These are phyloP conservation scores for Eutypella sp. DNA, from an alignment of 2,329 filamentous ascomycete genomes.

Conservation along the genomic window DNA sequence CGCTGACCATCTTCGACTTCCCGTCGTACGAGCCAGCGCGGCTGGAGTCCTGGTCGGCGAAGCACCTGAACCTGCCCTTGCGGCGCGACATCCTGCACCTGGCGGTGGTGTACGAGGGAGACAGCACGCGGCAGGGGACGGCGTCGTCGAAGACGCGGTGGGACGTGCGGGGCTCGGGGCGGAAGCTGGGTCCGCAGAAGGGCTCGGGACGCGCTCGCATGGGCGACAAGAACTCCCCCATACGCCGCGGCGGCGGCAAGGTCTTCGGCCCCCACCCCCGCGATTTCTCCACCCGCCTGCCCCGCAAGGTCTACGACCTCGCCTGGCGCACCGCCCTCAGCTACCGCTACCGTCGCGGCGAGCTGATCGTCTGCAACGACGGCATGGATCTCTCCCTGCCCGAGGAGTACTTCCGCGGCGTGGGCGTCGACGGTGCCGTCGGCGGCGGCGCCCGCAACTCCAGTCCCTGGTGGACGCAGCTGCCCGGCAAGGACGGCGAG, in stretches of 20 bases:
- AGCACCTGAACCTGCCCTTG: slow-evolving; percentile 81
- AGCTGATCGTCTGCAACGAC: slow-evolving; percentile 80
- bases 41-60: slow-evolving; percentile 72
- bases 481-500: slow-evolving; percentile 29
- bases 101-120: slow-evolving; percentile 88
- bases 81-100: slow-evolving; percentile 89
- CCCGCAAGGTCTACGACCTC: slow-evolving; percentile 87
- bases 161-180: slow-evolving; percentile 78
- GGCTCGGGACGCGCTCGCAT: slow-evolving; percentile 75
- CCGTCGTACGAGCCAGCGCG: slow-evolving; percentile 78
- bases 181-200: slow-evolving; percentile 83
- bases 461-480: background rate
- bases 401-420: slow-evolving; percentile 31
- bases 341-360: slow-evolving; percentile 82
- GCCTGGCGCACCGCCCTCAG: slow-evolving; percentile 92
- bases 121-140: slow-evolving; percentile 80
- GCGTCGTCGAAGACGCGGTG: slow-evolving; percentile 75
- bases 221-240: slow-evolving; percentile 76
- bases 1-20: slow-evolving; percentile 85
- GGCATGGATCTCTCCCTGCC: slow-evolving; percentile 62
- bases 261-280: slow-evolving; percentile 85
- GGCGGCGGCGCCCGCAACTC: slow-evolving; percentile 14
- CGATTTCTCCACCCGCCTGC: slow-evolving; percentile 81
- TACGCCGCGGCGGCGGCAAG: slow-evolving; percentile 81
- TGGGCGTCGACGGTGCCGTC: slow-evolving; percentile 31